A percentile compares a stretch with the other conserved stretches of the same genome.
Evolutionary conservation across 1,284 basidiomycete species (phyloP).

Genomic region (Coniferiporia sulphurascens): DNA sequence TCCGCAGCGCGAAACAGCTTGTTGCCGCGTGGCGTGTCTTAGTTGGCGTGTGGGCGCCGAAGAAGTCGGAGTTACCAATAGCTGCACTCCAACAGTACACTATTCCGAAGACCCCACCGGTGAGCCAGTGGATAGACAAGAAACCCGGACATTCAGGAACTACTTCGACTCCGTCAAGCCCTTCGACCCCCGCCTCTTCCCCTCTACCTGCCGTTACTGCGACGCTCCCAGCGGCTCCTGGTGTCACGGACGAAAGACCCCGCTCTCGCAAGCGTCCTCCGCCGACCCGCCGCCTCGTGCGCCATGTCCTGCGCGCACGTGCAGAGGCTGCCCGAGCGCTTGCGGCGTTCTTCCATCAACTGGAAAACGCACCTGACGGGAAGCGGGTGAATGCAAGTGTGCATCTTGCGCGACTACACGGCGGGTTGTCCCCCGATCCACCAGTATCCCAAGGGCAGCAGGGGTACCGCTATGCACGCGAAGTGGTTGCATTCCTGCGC

Average conservation of each 20-base stretch:
- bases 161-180: conserved; percentile 20
- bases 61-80: conserved; percentile 70
- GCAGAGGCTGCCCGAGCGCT: conserved; percentile 74
- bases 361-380: conserved; percentile 45
- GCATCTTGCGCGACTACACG: conserved; percentile 56
- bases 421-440: conserved; percentile 31
- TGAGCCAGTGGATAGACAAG: conserved; percentile 65
- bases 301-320: conserved; percentile 79
- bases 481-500: conserved; percentile 61
- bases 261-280: conserved; percentile 42
- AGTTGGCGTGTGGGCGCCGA: conserved; percentile 86
- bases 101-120: conserved; percentile 55
- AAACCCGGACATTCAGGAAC: conserved; percentile 28
- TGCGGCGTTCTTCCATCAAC: conserved; percentile 61
- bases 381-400: conserved; percentile 51
- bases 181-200: conserved; percentile 7
- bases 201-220: conserved; percentile 17
- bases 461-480: conserved; percentile 56
- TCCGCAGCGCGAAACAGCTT: conserved; percentile 67
- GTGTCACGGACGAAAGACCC: conserved; percentile 22
- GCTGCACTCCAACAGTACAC: conserved; percentile 71
- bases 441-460: conserved; percentile 25
- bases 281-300: conserved; percentile 76
- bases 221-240: conserved; percentile 21
- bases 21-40: conserved; percentile 87